Percentiles rank a stretch among this genome's conserved stretches.
Evolutionary conservation across 2,329 filamentous ascomycete species (phyloP).

Genomic region (Aureobasidium zeae): DNA sequence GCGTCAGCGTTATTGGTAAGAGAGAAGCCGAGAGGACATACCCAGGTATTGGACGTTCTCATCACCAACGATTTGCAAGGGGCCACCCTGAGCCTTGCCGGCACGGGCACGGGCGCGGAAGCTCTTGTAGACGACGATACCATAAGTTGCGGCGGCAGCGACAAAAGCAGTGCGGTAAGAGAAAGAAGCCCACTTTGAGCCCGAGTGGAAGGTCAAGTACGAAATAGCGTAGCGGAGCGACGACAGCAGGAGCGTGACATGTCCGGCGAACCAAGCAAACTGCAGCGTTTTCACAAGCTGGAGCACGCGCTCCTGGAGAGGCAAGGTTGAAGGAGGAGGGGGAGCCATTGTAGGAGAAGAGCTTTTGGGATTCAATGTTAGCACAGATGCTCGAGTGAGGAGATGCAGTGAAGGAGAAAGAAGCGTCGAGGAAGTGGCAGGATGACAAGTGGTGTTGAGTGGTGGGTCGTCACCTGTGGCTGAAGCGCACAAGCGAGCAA

Average conservation of each 20-base stretch:
- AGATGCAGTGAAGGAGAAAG: constrained; percentile 1
- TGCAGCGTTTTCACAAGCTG: constrained; percentile 76
- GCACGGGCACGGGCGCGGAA: constrained; percentile 76
- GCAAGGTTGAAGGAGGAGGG: constrained; percentile 18
- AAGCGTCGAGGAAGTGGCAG: background rate
- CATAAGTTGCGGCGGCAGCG: constrained; percentile 83
- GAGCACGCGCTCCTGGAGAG: constrained; percentile 21
- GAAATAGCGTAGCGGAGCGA: constrained; percentile 77
- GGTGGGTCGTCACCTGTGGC: constrained; percentile 10
- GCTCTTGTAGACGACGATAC: constrained; percentile 98
- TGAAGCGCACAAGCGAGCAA: constrained; percentile 13
- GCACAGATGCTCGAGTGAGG: background rate
- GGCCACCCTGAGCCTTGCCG: constrained; percentile 52
- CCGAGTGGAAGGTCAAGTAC: constrained; percentile 82
- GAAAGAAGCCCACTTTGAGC: constrained; percentile 65
- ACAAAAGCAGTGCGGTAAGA: constrained; percentile 87
- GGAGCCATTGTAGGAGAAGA: constrained; percentile 20
- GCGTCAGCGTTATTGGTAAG: no score
- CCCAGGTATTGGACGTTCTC: constrained; percentile 97
- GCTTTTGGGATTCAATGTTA: constrained; percentile 5
- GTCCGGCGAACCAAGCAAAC: constrained; percentile 65
- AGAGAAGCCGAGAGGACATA: constrained; percentile 42
- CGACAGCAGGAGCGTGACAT: constrained; percentile 74
- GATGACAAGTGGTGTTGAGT: constrained; percentile 10
- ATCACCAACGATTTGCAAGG: constrained; percentile 62